phyloP scores from a whole-genome alignment of 192 early-diverging fungal species.

The Coemansia sp. region DNA sequence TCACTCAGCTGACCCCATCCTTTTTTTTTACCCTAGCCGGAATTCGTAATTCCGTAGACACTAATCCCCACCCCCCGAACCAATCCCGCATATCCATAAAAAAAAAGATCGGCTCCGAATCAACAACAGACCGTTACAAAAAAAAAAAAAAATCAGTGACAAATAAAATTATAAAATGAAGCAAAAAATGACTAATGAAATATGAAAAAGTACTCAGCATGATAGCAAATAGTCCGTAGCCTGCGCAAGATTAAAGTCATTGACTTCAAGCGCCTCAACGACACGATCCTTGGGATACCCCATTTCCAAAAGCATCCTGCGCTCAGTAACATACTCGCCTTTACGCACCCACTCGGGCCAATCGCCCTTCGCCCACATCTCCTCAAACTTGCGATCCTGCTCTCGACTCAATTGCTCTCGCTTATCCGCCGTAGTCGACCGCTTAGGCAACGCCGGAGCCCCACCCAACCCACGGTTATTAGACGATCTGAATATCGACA shows the following conservation, averaged over 20 bases:
- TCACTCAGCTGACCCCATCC: background rate
- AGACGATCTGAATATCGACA: conserved; percentile 54
- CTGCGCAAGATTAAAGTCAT: conserved; percentile 56
- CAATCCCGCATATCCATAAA: background rate
- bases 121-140: background rate
- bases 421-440: conserved; percentile 25
- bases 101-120: background rate
- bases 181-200: conserved; percentile 11
- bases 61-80: background rate
- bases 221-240: conserved; percentile 57
- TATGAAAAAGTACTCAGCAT: conserved; percentile 13
- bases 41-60: background rate
- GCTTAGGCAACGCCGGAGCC: conserved; percentile 20
- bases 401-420: conserved; percentile 38
- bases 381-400: conserved; percentile 52
- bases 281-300: conserved; percentile 57
- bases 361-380: conserved; percentile 45
- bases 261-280: conserved; percentile 58
- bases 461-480: conserved; percentile 10
- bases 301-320: conserved; percentile 54
- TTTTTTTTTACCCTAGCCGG: background rate
- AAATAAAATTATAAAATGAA: background rate
- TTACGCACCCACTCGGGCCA: conserved; percentile 54
- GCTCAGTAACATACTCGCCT: conserved; percentile 44
- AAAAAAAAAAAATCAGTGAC: background rate